phyloP scores from a whole-genome alignment of 805 yeast species.

The Sugiyamaella chiloensis region DNA sequence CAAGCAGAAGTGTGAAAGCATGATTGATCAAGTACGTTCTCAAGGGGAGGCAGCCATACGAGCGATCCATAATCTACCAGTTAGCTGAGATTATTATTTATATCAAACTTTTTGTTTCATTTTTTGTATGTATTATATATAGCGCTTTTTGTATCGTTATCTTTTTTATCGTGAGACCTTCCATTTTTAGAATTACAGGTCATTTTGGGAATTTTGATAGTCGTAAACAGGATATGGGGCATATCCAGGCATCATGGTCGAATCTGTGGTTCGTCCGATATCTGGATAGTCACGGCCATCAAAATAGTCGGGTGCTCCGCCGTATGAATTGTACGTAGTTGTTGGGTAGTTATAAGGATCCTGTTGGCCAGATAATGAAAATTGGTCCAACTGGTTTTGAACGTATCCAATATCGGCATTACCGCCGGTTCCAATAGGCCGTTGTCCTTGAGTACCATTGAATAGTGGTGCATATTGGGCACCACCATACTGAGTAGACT shows the following conservation, averaged over 20 bases:
- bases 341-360: slow-evolving; percentile 1
- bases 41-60: slow-evolving; percentile 53
- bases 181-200: no score
- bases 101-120: neutral
- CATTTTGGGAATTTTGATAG: slow-evolving; percentile 5
- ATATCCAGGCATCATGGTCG: slow-evolving; percentile 1
- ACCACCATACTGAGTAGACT: neutral
- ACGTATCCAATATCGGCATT: slow-evolving; percentile 6
- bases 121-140: neutral
- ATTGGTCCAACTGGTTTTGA: slow-evolving; percentile 19
- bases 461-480: neutral
- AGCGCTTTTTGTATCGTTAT: no score
- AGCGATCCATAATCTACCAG: slow-evolving; percentile 14
- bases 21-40: slow-evolving; percentile 46
- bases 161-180: no score
- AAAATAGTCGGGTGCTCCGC: neutral
- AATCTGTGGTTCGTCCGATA: neutral
- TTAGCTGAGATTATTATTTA: neutral
- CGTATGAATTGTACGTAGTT: neutral
- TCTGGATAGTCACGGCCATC: neutral
- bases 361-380: slow-evolving; percentile 1
- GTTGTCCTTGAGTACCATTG: neutral
- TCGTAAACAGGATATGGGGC: slow-evolving; percentile 15
- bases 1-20: slow-evolving; percentile 42
- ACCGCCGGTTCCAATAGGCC: neutral